These are phyloP conservation scores for Micromonas pusilla DNA, from an alignment of 139 green algal genomes.

Conservation along the genomic window DNA sequence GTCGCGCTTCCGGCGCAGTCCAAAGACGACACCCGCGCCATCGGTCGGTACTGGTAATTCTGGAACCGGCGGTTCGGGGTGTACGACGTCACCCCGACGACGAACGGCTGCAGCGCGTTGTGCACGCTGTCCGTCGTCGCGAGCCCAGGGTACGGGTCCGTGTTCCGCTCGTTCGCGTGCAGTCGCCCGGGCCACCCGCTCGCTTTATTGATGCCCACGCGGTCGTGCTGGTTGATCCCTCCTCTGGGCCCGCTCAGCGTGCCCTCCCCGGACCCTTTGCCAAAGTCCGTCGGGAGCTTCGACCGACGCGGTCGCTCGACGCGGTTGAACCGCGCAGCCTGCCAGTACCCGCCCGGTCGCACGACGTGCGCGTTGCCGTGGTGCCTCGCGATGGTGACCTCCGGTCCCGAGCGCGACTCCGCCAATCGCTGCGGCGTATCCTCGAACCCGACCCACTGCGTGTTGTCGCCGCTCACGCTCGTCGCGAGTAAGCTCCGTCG, in stretches of 20 bases:
- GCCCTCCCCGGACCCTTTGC: background rate
- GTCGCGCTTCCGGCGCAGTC: background rate
- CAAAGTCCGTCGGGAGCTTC: background rate
- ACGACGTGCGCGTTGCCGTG: background rate
- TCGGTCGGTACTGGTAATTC: constrained; percentile 10
- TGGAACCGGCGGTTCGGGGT: constrained; percentile 3
- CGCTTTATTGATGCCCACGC: constrained; percentile 19
- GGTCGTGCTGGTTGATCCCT: constrained; percentile 22
- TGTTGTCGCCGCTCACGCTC: constrained; percentile 17
- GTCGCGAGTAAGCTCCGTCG: background rate
- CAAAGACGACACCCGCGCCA: background rate
- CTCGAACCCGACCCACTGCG: constrained; percentile 6
- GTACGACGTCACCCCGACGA: constrained; percentile 19
- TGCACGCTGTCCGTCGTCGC: background rate
- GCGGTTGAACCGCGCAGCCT: constrained; percentile 2
- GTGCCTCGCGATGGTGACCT: background rate
- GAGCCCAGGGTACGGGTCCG: background rate
- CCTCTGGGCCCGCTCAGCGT: background rate
- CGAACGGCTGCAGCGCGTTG: constrained; percentile 8
- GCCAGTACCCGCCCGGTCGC: constrained; percentile 22
- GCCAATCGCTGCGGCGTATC: background rate
- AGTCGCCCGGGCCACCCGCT: background rate
- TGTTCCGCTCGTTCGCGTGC: background rate
- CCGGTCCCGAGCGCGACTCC: background rate
- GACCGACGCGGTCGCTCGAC: background rate